Conservation (phyloP, 305 asterid species). For the Fraxinus latifolia region DNA sequence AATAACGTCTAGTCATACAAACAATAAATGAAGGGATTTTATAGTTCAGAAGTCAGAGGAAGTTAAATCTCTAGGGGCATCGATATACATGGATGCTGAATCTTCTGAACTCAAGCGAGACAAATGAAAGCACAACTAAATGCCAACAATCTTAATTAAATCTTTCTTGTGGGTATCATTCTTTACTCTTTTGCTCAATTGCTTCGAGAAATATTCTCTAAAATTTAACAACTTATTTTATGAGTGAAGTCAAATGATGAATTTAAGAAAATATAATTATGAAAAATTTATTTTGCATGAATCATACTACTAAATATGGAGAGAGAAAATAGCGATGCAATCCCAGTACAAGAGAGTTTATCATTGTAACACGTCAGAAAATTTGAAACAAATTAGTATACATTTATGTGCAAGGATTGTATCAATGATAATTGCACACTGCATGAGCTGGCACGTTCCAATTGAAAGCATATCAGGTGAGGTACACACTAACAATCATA, state of each 20-base stretch:
- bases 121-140: neutral
- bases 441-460: neutral
- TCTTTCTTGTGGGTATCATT: neutral
- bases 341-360: neutral
- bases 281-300: neutral
- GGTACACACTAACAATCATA: neutral
- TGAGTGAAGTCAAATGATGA: neutral
- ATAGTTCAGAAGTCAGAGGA: neutral
- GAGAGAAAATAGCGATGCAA: neutral
- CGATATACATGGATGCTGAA: neutral
- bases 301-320: neutral
- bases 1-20: neutral
- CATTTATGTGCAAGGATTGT: neutral
- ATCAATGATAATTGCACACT: conserved; percentile 4
- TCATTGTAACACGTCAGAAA: neutral
- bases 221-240: neutral
- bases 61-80: neutral
- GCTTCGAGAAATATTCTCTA: neutral
- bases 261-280: neutral
- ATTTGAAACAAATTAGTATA: neutral
- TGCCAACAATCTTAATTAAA: neutral
- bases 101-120: neutral
- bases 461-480: neutral
- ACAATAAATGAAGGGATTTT: neutral
- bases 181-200: neutral